Conservation (phyloP, 176 grass and related monocot genomes). For the Microstegium vimineum region DNA sequence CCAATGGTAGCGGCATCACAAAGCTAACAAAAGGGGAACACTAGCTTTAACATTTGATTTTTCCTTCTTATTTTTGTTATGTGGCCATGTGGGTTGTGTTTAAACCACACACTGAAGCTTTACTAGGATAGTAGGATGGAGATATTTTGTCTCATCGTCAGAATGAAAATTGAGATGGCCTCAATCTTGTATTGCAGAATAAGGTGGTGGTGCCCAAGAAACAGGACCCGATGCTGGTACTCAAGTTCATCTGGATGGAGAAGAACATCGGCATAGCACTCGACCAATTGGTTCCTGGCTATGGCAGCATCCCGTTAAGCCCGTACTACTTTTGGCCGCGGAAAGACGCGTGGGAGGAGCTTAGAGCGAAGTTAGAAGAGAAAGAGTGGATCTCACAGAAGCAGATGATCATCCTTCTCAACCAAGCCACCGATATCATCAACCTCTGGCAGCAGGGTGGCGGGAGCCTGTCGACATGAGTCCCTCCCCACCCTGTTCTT, state of each 20-base stretch:
- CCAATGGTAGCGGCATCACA: not conserved
- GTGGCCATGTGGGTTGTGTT: not conserved
- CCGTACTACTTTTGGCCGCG: slow-evolving; percentile 85
- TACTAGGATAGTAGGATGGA: too few relatives aligned
- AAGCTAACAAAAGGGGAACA: not conserved
- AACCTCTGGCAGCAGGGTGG: slow-evolving; percentile 88
- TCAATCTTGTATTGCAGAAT: slow-evolving; percentile 34
- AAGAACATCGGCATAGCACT: slow-evolving; percentile 76
- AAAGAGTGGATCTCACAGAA: slow-evolving; percentile 84
- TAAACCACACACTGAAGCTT: not conserved
- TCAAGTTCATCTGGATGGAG: slow-evolving; percentile 94
- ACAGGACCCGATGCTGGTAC: slow-evolving; percentile 53
- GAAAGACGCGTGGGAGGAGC: slow-evolving; percentile 83
- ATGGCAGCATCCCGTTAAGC: slow-evolving; percentile 70
- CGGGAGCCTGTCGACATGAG: slow-evolving; percentile 39
- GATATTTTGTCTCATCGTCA: not conserved
- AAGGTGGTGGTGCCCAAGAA: slow-evolving; percentile 51
- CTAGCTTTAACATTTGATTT: not conserved
- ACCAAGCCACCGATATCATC: slow-evolving; percentile 85
- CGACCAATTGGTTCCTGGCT: slow-evolving; percentile 58
- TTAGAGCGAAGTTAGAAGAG: slow-evolving; percentile 70
- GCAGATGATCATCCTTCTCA: slow-evolving; percentile 76
- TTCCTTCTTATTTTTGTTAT: not conserved
- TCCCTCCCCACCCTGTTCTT: not conserved
- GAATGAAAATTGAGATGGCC: not conserved